Evolutionary conservation across 805 yeast genomes (phyloP).

Genomic region (Kazachstania martiniae): DNA sequence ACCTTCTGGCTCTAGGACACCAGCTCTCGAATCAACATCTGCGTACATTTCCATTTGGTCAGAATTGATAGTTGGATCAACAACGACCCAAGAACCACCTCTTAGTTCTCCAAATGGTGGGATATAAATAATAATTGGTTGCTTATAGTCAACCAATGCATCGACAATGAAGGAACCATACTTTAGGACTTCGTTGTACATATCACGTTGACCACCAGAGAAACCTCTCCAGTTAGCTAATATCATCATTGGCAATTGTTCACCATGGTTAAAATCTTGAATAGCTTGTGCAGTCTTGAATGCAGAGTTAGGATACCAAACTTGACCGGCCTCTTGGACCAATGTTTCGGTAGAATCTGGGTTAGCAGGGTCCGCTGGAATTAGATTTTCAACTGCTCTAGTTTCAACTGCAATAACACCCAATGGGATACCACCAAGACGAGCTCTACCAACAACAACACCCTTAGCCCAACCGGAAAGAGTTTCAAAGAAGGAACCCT

Average conservation of each 20-base stretch:
- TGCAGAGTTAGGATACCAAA: conserved; percentile 99
- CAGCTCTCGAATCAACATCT: conserved; percentile 89
- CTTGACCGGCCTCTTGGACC: conserved; percentile 96
- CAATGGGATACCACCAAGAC: conserved; percentile 96
- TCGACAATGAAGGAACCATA: conserved; percentile 96
- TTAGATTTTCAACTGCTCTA: conserved; percentile 74
- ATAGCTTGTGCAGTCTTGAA: conserved; percentile 99
- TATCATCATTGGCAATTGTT: conserved; percentile 92
- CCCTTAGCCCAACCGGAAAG: conserved; percentile 98
- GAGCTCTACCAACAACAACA: conserved; percentile 97
- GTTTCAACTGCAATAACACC: conserved; percentile 98
- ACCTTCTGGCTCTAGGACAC: conserved; percentile 98
- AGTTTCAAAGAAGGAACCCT: conserved; percentile 89
- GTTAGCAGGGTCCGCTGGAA: conserved; percentile 98
- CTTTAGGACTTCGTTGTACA: conserved; percentile 96
- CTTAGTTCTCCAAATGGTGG: conserved; percentile 98
- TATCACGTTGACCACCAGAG: conserved; percentile 99
- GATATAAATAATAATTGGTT: conserved; percentile 92
- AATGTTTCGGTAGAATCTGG: conserved; percentile 83
- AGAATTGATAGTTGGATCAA: conserved; percentile 92
- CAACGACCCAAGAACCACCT: conserved; percentile 99
- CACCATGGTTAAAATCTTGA: conserved; percentile 95
- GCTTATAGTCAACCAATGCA: conserved; percentile 90
- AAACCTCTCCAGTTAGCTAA: conserved; percentile 99
- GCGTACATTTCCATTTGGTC: conserved; percentile 99